phyloP scores from a whole-genome alignment of 106 monocot species.

The Narthecium ossifragum region DNA sequence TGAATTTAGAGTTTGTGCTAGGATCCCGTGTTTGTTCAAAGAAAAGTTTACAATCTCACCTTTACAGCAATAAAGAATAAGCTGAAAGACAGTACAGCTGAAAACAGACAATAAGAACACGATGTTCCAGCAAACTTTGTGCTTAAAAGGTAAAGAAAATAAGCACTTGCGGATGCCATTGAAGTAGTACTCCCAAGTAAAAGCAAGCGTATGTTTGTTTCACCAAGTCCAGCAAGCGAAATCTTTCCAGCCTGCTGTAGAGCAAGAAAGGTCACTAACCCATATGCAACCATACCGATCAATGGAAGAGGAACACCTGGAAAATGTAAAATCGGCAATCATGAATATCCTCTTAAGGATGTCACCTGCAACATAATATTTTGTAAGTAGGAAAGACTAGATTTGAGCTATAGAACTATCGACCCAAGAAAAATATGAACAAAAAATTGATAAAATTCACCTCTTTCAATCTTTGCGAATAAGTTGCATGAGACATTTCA shows the following conservation, averaged over 20 bases:
- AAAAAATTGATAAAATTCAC: no score
- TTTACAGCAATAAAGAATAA: constrained; percentile 62
- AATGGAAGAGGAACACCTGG: constrained; percentile 86
- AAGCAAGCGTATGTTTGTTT: constrained; percentile 41
- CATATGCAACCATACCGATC: constrained; percentile 78
- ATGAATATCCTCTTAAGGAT: no score
- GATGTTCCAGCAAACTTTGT: constrained; percentile 63
- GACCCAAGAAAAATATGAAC: no score
- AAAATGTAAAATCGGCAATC: constrained; percentile 16
- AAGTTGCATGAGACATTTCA: no score
- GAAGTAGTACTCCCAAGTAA: constrained; percentile 63
- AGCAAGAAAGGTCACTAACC: constrained; percentile 56
- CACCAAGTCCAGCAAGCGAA: constrained; percentile 27
- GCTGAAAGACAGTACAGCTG: constrained; percentile 75
- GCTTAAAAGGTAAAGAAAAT: constrained; percentile 83
- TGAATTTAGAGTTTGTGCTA: background rate
- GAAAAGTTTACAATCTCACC: constrained; percentile 19
- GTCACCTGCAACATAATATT: no score
- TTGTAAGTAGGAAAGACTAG: no score
- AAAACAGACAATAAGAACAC: constrained; percentile 80
- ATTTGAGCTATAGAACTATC: no score
- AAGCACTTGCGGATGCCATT: constrained; percentile 94
- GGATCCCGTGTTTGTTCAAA: background rate
- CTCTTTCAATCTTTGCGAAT: no score
- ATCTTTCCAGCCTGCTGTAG: constrained; percentile 46